These are phyloP conservation scores for Umbelopsis vinacea DNA, from an alignment of 192 early-diverging fungal species.

Conservation along the genomic window DNA sequence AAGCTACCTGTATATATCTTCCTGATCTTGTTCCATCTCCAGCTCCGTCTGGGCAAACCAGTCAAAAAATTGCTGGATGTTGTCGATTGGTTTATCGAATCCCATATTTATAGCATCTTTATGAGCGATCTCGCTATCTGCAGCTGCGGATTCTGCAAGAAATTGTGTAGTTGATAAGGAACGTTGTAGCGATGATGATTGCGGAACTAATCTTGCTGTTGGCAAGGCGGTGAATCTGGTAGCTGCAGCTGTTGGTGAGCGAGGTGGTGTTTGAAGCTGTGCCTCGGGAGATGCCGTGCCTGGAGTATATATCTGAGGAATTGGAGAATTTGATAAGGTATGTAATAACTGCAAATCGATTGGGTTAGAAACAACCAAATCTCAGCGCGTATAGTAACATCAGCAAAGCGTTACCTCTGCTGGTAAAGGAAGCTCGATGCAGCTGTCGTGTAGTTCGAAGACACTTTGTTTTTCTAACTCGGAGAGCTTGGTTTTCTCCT, in stretches of 20 bases:
- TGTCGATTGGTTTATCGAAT: constrained; percentile 72
- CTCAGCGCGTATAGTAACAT: neutral
- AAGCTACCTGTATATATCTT: constrained; percentile 77
- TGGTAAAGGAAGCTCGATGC: constrained; percentile 61
- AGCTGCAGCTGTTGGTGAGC: constrained; percentile 1
- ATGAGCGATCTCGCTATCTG: constrained; percentile 27
- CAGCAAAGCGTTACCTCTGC: constrained; percentile 41
- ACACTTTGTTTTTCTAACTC: constrained; percentile 57
- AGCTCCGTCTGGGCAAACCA: constrained; percentile 88
- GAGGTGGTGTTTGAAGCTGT: constrained; percentile 12
- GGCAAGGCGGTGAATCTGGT: neutral
- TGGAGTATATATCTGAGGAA: constrained; percentile 8
- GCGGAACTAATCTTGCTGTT: neutral
- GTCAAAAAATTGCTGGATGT: constrained; percentile 90
- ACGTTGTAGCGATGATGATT: constrained; percentile 26
- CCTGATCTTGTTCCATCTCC: constrained; percentile 86
- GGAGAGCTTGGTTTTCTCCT: constrained; percentile 52
- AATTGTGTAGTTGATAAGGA: constrained; percentile 42
- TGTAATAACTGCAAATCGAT: neutral
- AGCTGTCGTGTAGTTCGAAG: constrained; percentile 61
- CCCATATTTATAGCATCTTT: constrained; percentile 41
- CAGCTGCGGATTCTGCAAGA: constrained; percentile 30
- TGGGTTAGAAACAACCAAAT: neutral
- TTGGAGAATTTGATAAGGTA: constrained; percentile 4
- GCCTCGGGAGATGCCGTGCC: neutral